Base-by-base conservation (phyloP, 441 rosid species). In the Daphne laureola region DNA sequence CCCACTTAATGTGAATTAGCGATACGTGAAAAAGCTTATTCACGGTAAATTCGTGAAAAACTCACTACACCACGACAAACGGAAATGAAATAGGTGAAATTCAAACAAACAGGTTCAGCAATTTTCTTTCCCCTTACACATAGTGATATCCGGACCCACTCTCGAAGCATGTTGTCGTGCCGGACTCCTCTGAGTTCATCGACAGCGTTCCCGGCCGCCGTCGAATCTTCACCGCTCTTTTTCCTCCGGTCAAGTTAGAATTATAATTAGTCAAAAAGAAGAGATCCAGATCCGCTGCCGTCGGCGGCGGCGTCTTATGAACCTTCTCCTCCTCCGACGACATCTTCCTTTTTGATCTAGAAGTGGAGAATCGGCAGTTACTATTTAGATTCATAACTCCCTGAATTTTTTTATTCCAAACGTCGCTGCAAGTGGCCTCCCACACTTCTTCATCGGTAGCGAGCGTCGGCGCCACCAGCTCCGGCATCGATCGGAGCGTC, bases 141-240 rank as follows among this genome's bases (percentile, higher is more conserved):
- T n/a, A n/a, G n/a, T n/a, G n/a, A n/a, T n/a, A n/a, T n/a, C n/a
- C n/a, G n/a, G n/a, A n/a, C n/a, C n/a, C n/a, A n/a, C n/a, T n/a
- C n/a, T n/a, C n/a, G n/a, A n/a, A n/a, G n/a, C n/a, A n/a, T n/a
- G n/a, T n/a, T n/a, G n/a, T n/a, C n/a, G n/a, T n/a, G n/a, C n/a
- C n/a, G n/a, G n/a, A n/a, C n/a, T n/a, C n/a, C n/a, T 88, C 95
- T 17, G 96, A 86, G 59, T 73, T 83, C 95, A 83, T 78, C 14
- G 95, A 88, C 49, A 90, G 85, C 45, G 82, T 78, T 25, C 67
- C 89, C 12, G 81, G 79, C n/a, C 74, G 79, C n/a, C 74, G 68
- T 46, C 75, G 59, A n/a, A 25, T 18, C 14, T 74, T 76, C 12
- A 40, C 66, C 41, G 60, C 49, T 0, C 16, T 43, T 43, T 61